phyloP scores from a whole-genome alignment of 768 basidiomycete genomes.

The Lentinula aciculospora region DNA sequence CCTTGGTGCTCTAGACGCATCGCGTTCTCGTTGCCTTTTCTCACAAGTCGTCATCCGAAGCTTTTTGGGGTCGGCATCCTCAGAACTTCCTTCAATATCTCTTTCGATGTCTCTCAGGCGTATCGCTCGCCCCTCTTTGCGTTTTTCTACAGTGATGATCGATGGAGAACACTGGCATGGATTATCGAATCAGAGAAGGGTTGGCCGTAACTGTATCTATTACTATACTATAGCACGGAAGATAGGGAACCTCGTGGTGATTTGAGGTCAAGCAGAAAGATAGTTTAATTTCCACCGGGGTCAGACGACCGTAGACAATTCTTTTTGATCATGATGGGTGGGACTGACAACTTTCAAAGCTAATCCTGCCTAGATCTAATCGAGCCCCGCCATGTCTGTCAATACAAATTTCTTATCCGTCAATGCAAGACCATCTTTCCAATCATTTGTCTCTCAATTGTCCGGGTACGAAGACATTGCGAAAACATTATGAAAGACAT shows the following conservation, averaged over 20 bases:
- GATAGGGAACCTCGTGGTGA: background rate
- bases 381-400: background rate
- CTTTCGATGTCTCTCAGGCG: background rate
- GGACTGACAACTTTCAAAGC: background rate
- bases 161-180: too few relatives aligned
- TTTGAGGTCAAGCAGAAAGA: background rate
- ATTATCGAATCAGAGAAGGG: background rate
- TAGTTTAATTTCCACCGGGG: background rate
- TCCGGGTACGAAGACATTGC: background rate
- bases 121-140: background rate
- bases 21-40: background rate
- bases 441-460: background rate
- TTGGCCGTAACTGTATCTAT: background rate
- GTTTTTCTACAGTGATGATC: background rate
- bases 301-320: background rate
- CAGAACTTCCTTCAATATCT: background rate
- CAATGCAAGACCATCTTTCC: background rate
- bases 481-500: too few relatives aligned
- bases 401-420: background rate
- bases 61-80: background rate
- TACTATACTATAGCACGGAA: background rate
- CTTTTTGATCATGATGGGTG: background rate
- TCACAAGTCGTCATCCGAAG: background rate
- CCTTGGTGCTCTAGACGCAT: background rate
- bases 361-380: background rate